Base-by-base conservation (phyloP, 1,284 basidiomycete genomes). In the Cryptococcus hybrid region DNA sequence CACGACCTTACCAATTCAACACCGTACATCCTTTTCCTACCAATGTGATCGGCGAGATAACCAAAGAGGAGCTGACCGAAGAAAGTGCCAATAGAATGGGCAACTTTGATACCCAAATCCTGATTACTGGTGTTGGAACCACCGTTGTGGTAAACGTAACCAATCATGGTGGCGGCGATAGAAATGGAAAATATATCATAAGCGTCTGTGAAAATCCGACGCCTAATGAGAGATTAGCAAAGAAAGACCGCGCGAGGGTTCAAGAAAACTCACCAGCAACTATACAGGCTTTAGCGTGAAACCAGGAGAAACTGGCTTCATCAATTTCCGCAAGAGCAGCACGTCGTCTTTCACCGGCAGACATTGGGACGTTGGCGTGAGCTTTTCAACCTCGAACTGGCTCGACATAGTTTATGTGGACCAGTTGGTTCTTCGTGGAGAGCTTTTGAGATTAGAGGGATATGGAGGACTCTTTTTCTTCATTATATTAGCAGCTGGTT, bases 321-420 rank as follows among this genome's bases (percentile, higher is more conserved):
- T 89, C 88, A 56, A 90, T 83, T 71, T 89, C 87, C 37, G 85
- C 83, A 47, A 90, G 80, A 40, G 88, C 88, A 40, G 85, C 85
- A n/a, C 85, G 81, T 64, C 88, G 83, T 45, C 75, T 74, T 61
- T 83, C 80, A 60, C 79, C 70, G 13, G 70, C 70, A 18, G 60
- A 60, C 7, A 57, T 44, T 42, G 61, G 53, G 34, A 43, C 56
- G 45, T 55, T 55, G 48, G 58, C 61, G 35, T 60, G 60, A 36
- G 54, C 47, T 45, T 64, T 49, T 66, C 62, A 49, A 37, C 50
- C 11, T 63, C 65, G 48, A 56, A 52, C n/a, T 61, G 49, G 35
- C 44, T 42, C 2, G 62, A 57, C 57, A 58, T 65, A 18, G 18
- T 18, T 18, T 18, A 18, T 18, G 18, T 18, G 18, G 18, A 18